A percentile compares a stretch with the other conserved stretches of the same genome.
These are phyloP conservation scores for Stenogyne calaminthoides DNA, from an alignment of 305 asterid genomes.

Conservation along the genomic window DNA sequence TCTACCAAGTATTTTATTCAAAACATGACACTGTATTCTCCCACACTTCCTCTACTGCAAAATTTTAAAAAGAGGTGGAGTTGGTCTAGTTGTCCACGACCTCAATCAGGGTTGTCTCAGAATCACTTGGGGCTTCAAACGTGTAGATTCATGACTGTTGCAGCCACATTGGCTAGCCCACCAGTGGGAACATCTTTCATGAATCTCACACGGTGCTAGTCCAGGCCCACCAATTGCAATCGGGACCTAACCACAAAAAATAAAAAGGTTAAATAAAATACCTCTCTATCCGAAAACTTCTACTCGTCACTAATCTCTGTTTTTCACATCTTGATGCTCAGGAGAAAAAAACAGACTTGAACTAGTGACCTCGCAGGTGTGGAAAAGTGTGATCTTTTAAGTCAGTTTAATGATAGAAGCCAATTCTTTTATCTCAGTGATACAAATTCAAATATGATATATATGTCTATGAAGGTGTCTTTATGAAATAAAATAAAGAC, in stretches of 20 bases:
- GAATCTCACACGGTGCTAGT: conserved; percentile 73
- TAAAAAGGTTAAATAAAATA: not conserved
- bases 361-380: not conserved
- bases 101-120: conserved; percentile 87
- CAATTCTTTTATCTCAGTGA: not conserved
- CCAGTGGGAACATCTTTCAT: conserved; percentile 73
- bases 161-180: conserved; percentile 94
- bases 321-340: not conserved
- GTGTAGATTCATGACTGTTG: conserved; percentile 87
- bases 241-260: conserved; percentile 59
- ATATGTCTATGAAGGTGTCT: not conserved
- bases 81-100: conserved; percentile 63
- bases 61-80: not conserved
- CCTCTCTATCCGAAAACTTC: not conserved
- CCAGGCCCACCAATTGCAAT: conserved; percentile 99
- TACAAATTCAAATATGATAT: not conserved
- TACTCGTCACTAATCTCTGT: not conserved
- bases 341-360: not conserved
- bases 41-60: conserved; percentile 31
- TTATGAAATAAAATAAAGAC: not conserved
- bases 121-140: conserved; percentile 88
- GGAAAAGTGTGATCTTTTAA: not conserved
- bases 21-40: conserved; percentile 8
- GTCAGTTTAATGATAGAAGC: not conserved
- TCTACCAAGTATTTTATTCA: conserved; percentile 28